Evolutionary conservation across 371 early-diverging fungal species (phyloP).

Genomic region (Edhazardia aedis): DNA sequence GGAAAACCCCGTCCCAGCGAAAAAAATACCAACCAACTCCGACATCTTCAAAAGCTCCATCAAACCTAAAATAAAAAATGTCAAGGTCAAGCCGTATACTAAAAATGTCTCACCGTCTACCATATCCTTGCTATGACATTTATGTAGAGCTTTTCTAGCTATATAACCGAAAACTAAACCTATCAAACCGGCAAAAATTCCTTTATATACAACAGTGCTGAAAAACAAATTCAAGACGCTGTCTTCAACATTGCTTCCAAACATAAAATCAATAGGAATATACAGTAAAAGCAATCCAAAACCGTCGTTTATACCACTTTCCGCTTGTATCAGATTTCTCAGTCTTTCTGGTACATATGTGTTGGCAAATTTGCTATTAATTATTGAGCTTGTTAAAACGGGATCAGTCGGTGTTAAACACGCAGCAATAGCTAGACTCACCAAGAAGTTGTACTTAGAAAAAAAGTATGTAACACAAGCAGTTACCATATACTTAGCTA

Average conservation of each 20-base stretch:
- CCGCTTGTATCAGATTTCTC: constrained; percentile 58
- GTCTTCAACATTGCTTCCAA: background rate
- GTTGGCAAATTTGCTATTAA: constrained; percentile 74
- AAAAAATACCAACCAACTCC: constrained; percentile 64
- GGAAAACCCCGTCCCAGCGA: constrained; percentile 62
- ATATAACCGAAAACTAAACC: constrained; percentile 51
- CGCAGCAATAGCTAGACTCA: constrained; percentile 50
- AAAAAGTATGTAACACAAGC: constrained; percentile 13
- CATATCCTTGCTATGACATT: constrained; percentile 52
- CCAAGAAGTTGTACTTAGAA: constrained; percentile 3
- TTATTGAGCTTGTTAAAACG: constrained; percentile 69
- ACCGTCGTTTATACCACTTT: constrained; percentile 50
- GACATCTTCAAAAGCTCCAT: constrained; percentile 58
- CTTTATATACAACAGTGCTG: constrained; percentile 53
- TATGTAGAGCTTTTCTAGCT: constrained; percentile 52
- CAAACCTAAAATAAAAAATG: constrained; percentile 57
- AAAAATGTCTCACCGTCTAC: constrained; percentile 70
- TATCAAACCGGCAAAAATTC: constrained; percentile 11
- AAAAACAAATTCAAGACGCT: constrained; percentile 48
- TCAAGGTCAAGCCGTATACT: constrained; percentile 58
- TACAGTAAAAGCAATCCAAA: constrained; percentile 51
- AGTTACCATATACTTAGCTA: constrained; percentile 16
- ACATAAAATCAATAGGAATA: constrained; percentile 12
- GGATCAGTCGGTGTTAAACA: constrained; percentile 81
- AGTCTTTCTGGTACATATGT: constrained; percentile 57